Evolutionary conservation across 768 basidiomycete genomes (phyloP).

Genomic region (Kwoniella sp.): DNA sequence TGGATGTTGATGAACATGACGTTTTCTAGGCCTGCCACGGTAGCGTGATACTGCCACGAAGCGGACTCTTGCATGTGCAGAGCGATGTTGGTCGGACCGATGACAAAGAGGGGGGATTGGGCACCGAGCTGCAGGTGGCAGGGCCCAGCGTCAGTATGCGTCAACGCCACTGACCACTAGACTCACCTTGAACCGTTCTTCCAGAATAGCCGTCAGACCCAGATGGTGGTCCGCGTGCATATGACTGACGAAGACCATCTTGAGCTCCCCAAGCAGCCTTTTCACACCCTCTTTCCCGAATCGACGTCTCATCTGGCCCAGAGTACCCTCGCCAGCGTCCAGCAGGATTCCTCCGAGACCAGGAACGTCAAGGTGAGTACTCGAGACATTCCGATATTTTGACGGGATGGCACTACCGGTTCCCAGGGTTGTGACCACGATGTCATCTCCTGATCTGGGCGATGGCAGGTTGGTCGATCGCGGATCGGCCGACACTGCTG

Average conservation of each 20-base stretch:
- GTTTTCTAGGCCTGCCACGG: constrained; percentile 27
- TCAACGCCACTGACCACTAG: neutral
- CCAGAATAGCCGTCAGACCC: constrained; percentile 69
- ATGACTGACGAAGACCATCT: constrained; percentile 81
- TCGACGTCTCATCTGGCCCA: constrained; percentile 76
- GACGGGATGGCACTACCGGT: constrained; percentile 82
- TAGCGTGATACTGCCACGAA: constrained; percentile 67
- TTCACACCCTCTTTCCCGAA: constrained; percentile 56
- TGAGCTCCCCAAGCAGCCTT: constrained; percentile 61
- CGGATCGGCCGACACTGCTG: constrained; percentile 29
- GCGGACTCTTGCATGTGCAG: constrained; percentile 62
- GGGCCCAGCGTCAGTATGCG: neutral
- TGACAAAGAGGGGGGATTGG: constrained; percentile 58
- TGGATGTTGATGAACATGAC: constrained; percentile 25
- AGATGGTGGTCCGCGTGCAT: constrained; percentile 90
- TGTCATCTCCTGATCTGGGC: constrained; percentile 56
- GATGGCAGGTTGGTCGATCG: neutral
- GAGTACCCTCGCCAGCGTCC: constrained; percentile 87
- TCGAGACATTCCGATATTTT: constrained; percentile 76
- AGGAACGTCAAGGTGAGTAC: constrained; percentile 73
- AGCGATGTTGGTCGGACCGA: constrained; percentile 50
- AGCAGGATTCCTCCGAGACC: constrained; percentile 69
- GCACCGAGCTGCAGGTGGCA: constrained; percentile 27
- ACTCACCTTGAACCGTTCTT: constrained; percentile 64
- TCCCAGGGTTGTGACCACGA: constrained; percentile 72